Evolutionary conservation across 805 yeast genomes (phyloP), one percentile per base, ranked within the genome.

Genomic region (Hanseniaspora osmophila): DNA sequence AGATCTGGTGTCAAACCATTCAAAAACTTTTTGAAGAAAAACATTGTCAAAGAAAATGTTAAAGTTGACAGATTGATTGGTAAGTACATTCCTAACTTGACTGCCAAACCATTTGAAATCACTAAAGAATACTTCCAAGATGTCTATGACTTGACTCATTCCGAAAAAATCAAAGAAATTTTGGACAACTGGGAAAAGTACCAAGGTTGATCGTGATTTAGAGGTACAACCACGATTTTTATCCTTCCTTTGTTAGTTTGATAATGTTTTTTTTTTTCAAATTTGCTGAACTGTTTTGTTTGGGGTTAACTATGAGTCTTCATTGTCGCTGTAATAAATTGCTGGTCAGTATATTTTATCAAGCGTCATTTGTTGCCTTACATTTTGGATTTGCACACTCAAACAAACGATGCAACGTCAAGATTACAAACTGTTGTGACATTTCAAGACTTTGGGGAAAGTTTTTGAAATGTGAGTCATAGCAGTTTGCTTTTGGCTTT

Each of bases 1-100:
- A 83, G 90, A 75, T 84, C 92, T 47, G 99, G 99, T 69, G 99
- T 92, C 49, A 90, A 88, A 69, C 98, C 98, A 59, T 92, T 92
- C 85, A 88, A 90, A 75, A 84, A 87, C 70, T 92, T 92, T 81
- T 75, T 92, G 71, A 80, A 80, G 64, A 92, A 87, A 82, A 90
- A 92, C 77, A 83, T 92, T 60, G 82, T 95, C 52, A 85, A 83
- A 71, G 84, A 86, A 57, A 94, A 96, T 42, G 92, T 92, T 53
- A 90, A 90, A 71, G 95, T 95, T 49, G 82, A 92, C 50, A 85
- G 86, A 65, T 75, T 92, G 69, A 78, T 85, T 56, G 88, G 88
- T 62, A 92, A 88, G 72, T 92, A 94, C 69, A 88, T 92, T 74
- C 99, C 99, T 54, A 92, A 92, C 73, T 77, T 92, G 74, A 94